phyloP scores from a whole-genome alignment of 306 rosid genomes.

The apple (Malus domestica) region DNA sequence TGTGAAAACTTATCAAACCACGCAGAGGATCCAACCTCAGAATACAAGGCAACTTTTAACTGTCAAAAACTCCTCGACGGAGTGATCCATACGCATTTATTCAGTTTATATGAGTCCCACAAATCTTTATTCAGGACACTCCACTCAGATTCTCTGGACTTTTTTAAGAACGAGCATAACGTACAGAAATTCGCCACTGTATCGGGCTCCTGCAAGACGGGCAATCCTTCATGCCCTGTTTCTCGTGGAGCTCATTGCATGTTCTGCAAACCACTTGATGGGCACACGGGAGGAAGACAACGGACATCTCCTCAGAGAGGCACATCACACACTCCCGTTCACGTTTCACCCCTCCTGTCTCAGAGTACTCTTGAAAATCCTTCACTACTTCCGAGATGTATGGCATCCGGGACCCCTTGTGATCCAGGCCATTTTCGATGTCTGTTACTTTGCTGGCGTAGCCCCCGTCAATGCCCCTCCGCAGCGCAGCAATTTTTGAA shows the following conservation, averaged over 20 bases:
- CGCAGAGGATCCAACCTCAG: slow-evolving; percentile 20
- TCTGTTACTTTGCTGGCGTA: slow-evolving; percentile 37
- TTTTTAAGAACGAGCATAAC: slow-evolving; percentile 43
- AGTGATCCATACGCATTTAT: slow-evolving; percentile 44
- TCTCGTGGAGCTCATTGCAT: slow-evolving; percentile 93
- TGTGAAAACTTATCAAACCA: neutral
- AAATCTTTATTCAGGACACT: slow-evolving; percentile 52
- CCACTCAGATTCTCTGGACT: slow-evolving; percentile 22
- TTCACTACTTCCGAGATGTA: slow-evolving; percentile 38
- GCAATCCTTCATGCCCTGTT: slow-evolving; percentile 91
- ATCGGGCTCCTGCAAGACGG: slow-evolving; percentile 91
- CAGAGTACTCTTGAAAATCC: slow-evolving; percentile 33
- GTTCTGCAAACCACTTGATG: slow-evolving; percentile 89
- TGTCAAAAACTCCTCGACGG: slow-evolving; percentile 25
- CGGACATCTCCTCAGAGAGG: slow-evolving; percentile 89
- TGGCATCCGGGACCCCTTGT: slow-evolving; percentile 24
- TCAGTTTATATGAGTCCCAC: slow-evolving; percentile 43
- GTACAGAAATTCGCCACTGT: slow-evolving; percentile 73
- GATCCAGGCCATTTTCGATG: slow-evolving; percentile 22
- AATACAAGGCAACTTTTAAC: slow-evolving; percentile 28
- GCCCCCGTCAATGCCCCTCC: slow-evolving; percentile 73
- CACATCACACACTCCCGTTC: slow-evolving; percentile 98
- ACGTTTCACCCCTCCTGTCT: slow-evolving; percentile 61
- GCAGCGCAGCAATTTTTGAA: slow-evolving; percentile 78
- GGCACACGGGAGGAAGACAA: slow-evolving; percentile 87